Base-by-base conservation (phyloP, 2,329 filamentous ascomycete species). In the Claviceps spartinae region DNA sequence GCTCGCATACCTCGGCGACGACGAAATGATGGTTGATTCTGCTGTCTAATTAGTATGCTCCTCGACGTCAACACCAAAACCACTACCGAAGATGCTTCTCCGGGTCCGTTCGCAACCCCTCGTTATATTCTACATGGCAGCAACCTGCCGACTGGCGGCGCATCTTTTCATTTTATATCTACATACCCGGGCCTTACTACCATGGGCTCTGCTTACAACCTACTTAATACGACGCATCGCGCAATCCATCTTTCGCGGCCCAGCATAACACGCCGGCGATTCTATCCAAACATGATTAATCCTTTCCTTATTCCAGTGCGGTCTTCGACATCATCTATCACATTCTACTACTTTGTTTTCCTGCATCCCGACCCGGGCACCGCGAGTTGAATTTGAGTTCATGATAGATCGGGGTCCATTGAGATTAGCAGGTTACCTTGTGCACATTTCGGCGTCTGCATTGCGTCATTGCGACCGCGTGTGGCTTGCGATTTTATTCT, bases 1-100 rank as follows among this genome's bases (percentile, higher is more conserved):
- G 2, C 72, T 95, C 50, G 81, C 85, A 13, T 95, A 95, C 63
- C 57, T 69, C 14, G 67, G 66, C 26, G 73, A 72, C 30, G 54
- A 60, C 34, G 67, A 71, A 50, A 65, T 64, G 48, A 65, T 67
- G 61, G 55, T 59, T 30, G 67, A 70, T 14, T 48, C 38, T 30
- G 41, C 20, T 30, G 14, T n/a, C 20, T 45, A n/a, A 45, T 18
- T 2, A 7, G 16, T 6, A 5, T 16, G 41, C 11, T 9, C 11
- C 8, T 43, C 18, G 18, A 14, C 4, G 20, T 0, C 42, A 44
- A 22, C 6, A 13, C 16, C 40, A 42, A 16, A 18, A 20, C 38
- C n/a, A 42, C 9, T 0, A 42, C 2, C 18, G 8, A 40, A 40
- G 16, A n/a, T 40, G 14, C 8, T 40, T 40, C 8, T 9, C 30